Base-by-base conservation (phyloP, 2,329 filamentous ascomycete genomes). In the Curvularia eragrostidis region DNA sequence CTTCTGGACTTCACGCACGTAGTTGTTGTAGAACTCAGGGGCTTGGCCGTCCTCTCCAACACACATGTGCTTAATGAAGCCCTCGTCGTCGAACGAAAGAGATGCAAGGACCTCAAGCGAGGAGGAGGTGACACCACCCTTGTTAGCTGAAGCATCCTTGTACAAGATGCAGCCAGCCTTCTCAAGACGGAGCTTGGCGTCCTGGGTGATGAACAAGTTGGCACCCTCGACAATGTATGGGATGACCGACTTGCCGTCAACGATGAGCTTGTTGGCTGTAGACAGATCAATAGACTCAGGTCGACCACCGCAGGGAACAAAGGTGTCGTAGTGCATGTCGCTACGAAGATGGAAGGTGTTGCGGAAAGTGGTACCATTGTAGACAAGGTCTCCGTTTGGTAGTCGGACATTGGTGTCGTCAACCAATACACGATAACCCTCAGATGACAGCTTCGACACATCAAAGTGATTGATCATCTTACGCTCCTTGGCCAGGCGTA, bases 141-240 rank as follows among this genome's bases (percentile, higher is more conserved):
- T 99, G 86, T 99, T 99, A 55, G 94, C 93, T 36, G 92, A 97
- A 5, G 95, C 95, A 77, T 99, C 95, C 82, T 99, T 99, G 88
- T 93, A 97, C 39, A 99, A 80, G 69, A 98, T 87, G 74, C 92
- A 96, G 59, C 95, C 95, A n/a, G 94, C 93, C 69, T 92, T 89
- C 81, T 99, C 95, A 13, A 99, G 87, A 23, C 93, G 91, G 54
- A 98, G 85, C 82, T 98, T 98, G 69, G 94, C 94, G 71, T 99
- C 95, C 79, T 99, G 95, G 0, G 95, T 97, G 80, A 99, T 96
- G 85, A 99, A 99, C 53, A 99, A 84, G 77, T 98, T 99, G 78
- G 95, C 95, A 52, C 95, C 95, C 80, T 99, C 95, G 43, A 99
- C 94, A 52, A 99, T 95, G 80, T 96, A 99, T 0, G 94, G 93